Base-by-base conservation (phyloP, 176 grass and related monocot genomes). In the Musa troglodytarum region DNA sequence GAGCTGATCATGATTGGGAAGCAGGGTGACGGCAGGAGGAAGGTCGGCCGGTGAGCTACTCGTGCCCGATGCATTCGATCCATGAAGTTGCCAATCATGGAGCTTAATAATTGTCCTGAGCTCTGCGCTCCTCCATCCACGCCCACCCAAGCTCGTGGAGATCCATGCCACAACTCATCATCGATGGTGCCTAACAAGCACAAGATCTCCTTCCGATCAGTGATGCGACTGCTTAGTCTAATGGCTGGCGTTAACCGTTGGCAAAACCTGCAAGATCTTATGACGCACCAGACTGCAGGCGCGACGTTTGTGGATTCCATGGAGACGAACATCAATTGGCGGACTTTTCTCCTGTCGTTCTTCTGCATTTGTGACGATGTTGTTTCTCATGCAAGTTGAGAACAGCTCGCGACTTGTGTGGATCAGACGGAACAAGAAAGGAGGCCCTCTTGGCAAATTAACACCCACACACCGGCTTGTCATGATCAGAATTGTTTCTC, bases 81-180 rank as follows among this genome's bases (percentile, higher is more conserved):
- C 51, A 63, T 63, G 74, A 73, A 78, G 54, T 71, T 71, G 20
- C 76, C 69, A 84, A 84, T 84, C 76, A 84, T 84, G 19, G 82
- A 79, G 69, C 71, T 78, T 78, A 84, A 84, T 84, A 50, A 84
- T 84, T 84, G 56, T 79, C 69, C 50, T 26, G 21, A 7, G 21
- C 57, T 66, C 61, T 76, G 51, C 53, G 74, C 59, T n/a, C 58
- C 24, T 81, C 56, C 63, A 77, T 83, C 52, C 74, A 77, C 81
- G 77, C 22, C 74, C 62, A 71, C 22, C 74, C 62, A 71, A 70
- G 26, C 11, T 64, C 70, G 22, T 71, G 69, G 75, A 8, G 68
- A 63, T 61, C 81, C 2, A 71, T 34, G 65, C 65, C 34, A 68
- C 65, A 68, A 29, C 65, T 68, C 65, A 68, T 68, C 65, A 68